A percentile compares a stretch with the other conserved stretches of the same genome.
These are phyloP conservation scores for Hypoxylon intermedium DNA, from an alignment of 495 filamentous ascomycete genomes.

Conservation along the genomic window DNA sequence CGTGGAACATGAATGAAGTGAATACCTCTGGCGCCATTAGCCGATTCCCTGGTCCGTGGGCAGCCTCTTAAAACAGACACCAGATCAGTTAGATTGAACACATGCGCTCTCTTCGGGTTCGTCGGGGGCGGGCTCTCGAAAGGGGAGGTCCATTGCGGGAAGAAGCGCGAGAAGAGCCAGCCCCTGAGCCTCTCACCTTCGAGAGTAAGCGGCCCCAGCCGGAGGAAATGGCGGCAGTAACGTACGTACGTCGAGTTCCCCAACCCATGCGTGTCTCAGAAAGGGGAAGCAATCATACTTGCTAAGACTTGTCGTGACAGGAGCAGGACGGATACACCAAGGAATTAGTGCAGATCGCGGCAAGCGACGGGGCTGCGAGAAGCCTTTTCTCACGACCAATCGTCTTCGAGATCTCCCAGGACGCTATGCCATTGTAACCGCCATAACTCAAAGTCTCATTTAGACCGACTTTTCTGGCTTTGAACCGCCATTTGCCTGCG, in stretches of 20 bases:
- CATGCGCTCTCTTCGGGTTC: constrained; percentile 5
- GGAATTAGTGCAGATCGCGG: constrained; percentile 32
- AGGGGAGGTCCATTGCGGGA: constrained; percentile 6
- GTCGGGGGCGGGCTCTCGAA: constrained; percentile 18
- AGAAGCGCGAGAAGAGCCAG: constrained; percentile 20
- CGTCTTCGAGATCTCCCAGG: constrained; percentile 23
- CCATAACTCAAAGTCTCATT: constrained; percentile 6
- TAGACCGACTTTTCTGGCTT: constrained; percentile 35
- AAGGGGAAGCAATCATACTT: constrained; percentile 13
- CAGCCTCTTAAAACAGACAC: constrained; percentile 32
- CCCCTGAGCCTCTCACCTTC: constrained; percentile 23
- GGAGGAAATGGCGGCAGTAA: constrained; percentile 16
- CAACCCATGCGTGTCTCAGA: constrained; percentile 32
- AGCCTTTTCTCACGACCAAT: constrained; percentile 37
- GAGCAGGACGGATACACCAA: constrained; percentile 27
- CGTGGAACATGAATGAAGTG: constrained; percentile 23
- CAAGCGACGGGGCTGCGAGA: constrained; percentile 36
- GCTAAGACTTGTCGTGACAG: constrained; percentile 19
- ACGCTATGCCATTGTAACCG: constrained; percentile 22
- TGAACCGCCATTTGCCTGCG: constrained; percentile 15
- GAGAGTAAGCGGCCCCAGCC: constrained; percentile 35
- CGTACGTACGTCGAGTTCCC: constrained; percentile 30
- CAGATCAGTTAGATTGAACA: constrained; percentile 5
- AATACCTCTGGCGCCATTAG: constrained; percentile 14
- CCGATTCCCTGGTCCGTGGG: constrained; percentile 25